Conservation (phyloP, 31 red algal species). For the Endocladia muricata region DNA sequence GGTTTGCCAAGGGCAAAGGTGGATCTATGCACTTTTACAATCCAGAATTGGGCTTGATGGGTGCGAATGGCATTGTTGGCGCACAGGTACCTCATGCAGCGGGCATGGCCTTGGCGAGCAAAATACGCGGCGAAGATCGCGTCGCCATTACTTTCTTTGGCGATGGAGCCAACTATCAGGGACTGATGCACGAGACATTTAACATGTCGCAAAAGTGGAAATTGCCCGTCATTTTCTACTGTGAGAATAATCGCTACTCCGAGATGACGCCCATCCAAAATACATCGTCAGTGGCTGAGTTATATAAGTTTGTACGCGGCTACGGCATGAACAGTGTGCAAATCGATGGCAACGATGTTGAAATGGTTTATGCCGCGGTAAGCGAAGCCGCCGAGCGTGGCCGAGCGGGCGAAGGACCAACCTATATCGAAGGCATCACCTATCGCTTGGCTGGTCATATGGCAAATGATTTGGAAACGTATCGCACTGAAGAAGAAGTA, state of each 20-base stretch:
- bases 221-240: slow-evolving; percentile 12
- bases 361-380: too few relatives aligned
- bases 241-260: slow-evolving; percentile 22
- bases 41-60: slow-evolving; percentile 1
- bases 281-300: too few relatives aligned
- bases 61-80: not conserved
- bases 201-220: not conserved
- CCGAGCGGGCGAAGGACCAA: too few relatives aligned
- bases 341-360: too few relatives aligned
- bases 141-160: slow-evolving; percentile 6
- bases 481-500: too few relatives aligned
- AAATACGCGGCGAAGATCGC: not conserved
- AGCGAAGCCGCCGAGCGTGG: too few relatives aligned
- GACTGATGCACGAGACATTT: slow-evolving; percentile 3
- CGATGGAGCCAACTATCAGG: slow-evolving; percentile 24
- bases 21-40: slow-evolving; percentile 9
- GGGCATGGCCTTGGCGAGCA: not conserved
- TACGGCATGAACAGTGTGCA: too few relatives aligned
- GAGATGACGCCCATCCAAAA: too few relatives aligned
- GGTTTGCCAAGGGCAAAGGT: slow-evolving; percentile 18
- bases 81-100: slow-evolving; percentile 15
- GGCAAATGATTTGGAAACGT: too few relatives aligned
- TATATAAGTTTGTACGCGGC: too few relatives aligned
- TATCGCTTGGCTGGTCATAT: too few relatives aligned
- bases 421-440: too few relatives aligned